A percentile compares a stretch with the other conserved stretches of the same genome.
Evolutionary conservation across 768 basidiomycete species (phyloP).

Genomic region (Termitomyces sp.): DNA sequence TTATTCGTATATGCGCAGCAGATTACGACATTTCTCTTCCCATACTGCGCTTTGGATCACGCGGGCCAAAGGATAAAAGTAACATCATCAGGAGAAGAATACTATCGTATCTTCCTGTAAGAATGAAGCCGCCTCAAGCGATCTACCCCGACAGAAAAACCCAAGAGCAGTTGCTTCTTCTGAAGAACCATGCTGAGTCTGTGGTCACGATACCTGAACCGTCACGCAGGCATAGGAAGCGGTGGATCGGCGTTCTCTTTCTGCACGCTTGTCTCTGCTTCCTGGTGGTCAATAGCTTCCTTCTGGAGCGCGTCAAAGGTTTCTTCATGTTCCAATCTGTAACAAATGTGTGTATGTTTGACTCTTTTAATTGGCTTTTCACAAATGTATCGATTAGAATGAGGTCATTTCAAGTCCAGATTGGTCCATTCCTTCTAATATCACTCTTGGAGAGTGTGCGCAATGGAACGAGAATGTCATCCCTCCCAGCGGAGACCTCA

Average conservation of each 20-base stretch:
- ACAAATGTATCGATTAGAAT: background rate
- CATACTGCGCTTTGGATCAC: background rate
- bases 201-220: background rate
- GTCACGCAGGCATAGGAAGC: background rate
- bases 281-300: background rate
- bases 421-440: conserved; percentile 15
- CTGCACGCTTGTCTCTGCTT: background rate
- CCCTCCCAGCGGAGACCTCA: background rate
- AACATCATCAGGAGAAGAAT: background rate
- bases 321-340: background rate
- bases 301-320: background rate
- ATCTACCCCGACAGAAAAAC: conserved; percentile 7
- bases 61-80: background rate
- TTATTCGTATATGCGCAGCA: background rate
- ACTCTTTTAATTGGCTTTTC: background rate
- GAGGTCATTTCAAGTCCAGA: background rate
- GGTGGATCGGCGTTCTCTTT: background rate
- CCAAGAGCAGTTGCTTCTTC: background rate
- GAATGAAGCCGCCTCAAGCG: conserved; percentile 4
- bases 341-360: background rate
- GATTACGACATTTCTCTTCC: background rate
- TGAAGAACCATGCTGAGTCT: background rate
- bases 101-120: background rate
- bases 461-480: conserved; percentile 5
- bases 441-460: conserved; percentile 15